Evolutionary conservation across 495 filamentous ascomycete genomes (phyloP).

Genomic region (Penicillium bialowiezense): DNA sequence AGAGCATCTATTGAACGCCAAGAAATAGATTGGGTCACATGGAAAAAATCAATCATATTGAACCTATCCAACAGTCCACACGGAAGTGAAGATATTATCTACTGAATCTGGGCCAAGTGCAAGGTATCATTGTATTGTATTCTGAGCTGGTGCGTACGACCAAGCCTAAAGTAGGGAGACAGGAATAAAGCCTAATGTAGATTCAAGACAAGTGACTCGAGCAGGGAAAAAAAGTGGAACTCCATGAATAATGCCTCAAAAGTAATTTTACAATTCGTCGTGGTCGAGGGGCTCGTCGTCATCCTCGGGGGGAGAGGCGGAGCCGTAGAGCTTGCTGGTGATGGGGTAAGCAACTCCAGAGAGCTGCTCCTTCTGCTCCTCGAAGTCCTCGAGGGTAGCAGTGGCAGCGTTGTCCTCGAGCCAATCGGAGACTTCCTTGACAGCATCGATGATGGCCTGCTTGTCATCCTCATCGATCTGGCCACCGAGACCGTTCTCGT

Average conservation of each 20-base stretch:
- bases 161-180: conserved; percentile 17
- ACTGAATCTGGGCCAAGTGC: not conserved
- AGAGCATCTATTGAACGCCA: too few relatives aligned
- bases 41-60: too few relatives aligned
- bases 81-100: too few relatives aligned
- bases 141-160: conserved; percentile 11
- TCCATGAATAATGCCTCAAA: conserved; percentile 43
- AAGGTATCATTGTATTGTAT: conserved; percentile 37
- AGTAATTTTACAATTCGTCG: conserved; percentile 81
- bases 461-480: conserved; percentile 99
- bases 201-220: conserved; percentile 21
- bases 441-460: conserved; percentile 91
- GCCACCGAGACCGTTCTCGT: conserved; percentile 93
- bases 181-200: conserved; percentile 9
- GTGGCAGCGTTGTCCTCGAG: conserved; percentile 91
- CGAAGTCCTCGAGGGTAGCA: conserved; percentile 89
- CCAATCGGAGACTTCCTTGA: conserved; percentile 98
- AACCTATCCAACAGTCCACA: too few relatives aligned
- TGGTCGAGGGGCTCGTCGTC: conserved; percentile 74
- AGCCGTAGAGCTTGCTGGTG: conserved; percentile 92
- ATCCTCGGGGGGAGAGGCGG: conserved; percentile 55
- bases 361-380: conserved; percentile 99
- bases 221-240: conserved; percentile 31
- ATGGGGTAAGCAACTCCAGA: conserved; percentile 96
- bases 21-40: too few relatives aligned